phyloP scores from a whole-genome alignment of 805 yeast genomes.

The Pichia occidentalis region DNA sequence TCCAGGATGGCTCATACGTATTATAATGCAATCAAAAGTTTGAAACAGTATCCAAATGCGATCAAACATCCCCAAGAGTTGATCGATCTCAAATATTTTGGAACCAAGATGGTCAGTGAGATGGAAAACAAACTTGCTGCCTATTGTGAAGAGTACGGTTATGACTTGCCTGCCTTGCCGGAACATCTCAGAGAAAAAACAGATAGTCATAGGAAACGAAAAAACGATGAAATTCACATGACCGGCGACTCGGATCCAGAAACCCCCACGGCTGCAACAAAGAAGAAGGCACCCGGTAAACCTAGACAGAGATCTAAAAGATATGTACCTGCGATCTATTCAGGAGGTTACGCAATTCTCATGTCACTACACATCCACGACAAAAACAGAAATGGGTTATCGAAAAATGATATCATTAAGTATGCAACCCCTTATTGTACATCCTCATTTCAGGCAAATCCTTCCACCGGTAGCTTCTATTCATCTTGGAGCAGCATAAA shows the following conservation, averaged over 20 bases:
- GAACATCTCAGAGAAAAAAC: background rate
- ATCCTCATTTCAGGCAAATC: slow-evolving; percentile 49
- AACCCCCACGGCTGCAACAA: background rate
- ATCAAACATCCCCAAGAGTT: slow-evolving; percentile 55
- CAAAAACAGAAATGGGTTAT: slow-evolving; percentile 45
- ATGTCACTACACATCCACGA: slow-evolving; percentile 51
- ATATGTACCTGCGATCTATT: slow-evolving; percentile 66
- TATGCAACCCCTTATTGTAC: slow-evolving; percentile 52
- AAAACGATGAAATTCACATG: slow-evolving; percentile 6
- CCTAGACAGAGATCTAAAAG: slow-evolving; percentile 19
- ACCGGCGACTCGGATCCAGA: background rate
- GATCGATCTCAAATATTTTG: slow-evolving; percentile 56
- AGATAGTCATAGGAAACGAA: slow-evolving; percentile 1
- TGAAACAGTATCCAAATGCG: slow-evolving; percentile 38
- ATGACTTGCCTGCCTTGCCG: slow-evolving; percentile 34
- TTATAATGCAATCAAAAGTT: slow-evolving; percentile 47
- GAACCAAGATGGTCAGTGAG: slow-evolving; percentile 55
- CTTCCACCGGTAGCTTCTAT: slow-evolving; percentile 54
- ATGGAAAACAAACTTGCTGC: slow-evolving; percentile 40
- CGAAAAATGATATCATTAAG: slow-evolving; percentile 51
- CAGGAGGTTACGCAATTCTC: slow-evolving; percentile 83
- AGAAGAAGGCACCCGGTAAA: background rate
- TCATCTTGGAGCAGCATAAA: slow-evolving; percentile 74
- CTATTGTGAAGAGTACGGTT: slow-evolving; percentile 53
- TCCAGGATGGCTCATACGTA: slow-evolving; percentile 39